These are phyloP conservation scores for Thamnidium elegans DNA, from an alignment of 192 early-diverging fungal genomes.

Conservation along the genomic window DNA sequence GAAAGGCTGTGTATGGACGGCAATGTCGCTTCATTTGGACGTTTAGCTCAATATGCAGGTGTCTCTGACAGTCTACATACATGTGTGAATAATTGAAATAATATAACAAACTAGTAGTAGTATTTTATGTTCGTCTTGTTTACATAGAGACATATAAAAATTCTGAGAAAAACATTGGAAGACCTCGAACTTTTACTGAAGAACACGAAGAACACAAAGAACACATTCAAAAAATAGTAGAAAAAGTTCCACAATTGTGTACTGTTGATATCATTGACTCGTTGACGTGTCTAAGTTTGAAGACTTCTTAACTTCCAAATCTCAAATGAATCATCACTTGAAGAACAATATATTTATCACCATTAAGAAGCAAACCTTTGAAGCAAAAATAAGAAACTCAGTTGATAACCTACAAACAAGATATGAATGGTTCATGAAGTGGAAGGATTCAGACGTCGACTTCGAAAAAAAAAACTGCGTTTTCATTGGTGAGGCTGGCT, in stretches of 20 bases:
- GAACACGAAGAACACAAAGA: neutral
- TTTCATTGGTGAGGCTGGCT: neutral
- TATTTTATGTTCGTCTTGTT: constrained; percentile 8
- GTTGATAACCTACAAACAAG: neutral
- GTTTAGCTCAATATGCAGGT: constrained; percentile 8
- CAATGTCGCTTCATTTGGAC: constrained; percentile 6
- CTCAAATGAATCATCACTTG: constrained; percentile 10
- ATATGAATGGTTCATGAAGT: constrained; percentile 10
- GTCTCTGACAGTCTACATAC: constrained; percentile 9
- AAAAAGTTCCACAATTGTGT: neutral
- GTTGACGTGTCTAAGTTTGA: neutral
- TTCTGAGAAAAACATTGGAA: neutral
- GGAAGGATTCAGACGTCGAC: neutral
- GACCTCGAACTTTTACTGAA: constrained; percentile 3
- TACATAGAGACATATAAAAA: constrained; percentile 9
- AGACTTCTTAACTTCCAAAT: neutral
- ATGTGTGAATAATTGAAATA: constrained; percentile 2
- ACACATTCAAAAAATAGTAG: constrained; percentile 8
- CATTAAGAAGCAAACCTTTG: constrained; percentile 3
- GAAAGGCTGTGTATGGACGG: constrained; percentile 1
- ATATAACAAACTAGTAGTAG: constrained; percentile 11
- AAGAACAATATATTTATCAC: constrained; percentile 7
- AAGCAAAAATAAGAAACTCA: constrained; percentile 2
- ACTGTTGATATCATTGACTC: too few species aligned
- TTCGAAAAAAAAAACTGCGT: neutral